Evolutionary conservation across 2,329 filamentous ascomycete species (phyloP).

Genomic region (Emericellopsis atlantica): DNA sequence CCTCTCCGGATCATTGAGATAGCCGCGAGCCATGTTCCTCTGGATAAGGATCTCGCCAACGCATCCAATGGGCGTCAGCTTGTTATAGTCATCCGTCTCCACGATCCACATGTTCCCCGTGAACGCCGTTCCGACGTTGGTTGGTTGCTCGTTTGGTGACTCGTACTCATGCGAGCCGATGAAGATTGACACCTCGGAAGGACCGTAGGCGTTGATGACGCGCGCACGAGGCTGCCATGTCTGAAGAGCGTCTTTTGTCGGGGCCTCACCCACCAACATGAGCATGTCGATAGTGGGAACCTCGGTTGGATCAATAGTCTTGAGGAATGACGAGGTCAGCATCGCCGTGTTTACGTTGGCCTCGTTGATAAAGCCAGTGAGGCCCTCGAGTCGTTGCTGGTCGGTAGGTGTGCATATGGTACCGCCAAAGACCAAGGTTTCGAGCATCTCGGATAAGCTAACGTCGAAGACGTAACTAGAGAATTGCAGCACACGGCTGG

Average conservation of each 20-base stretch:
- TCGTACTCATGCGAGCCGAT: not conserved
- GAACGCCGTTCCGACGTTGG: slow-evolving; percentile 1
- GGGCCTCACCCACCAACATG: slow-evolving; percentile 9
- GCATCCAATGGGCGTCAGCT: slow-evolving; percentile 8
- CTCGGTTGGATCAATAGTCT: slow-evolving; percentile 2
- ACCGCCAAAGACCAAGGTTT: slow-evolving; percentile 25
- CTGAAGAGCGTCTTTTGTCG: slow-evolving; percentile 16
- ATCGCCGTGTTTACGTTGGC: slow-evolving; percentile 2
- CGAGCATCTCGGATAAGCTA: slow-evolving; percentile 30
- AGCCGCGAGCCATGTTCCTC: slow-evolving; percentile 12
- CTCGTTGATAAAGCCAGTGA: slow-evolving; percentile 3
- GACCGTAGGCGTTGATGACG: slow-evolving; percentile 25
- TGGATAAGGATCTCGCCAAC: slow-evolving; percentile 15
- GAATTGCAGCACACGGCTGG: slow-evolving; percentile 27
- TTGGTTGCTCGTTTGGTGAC: slow-evolving; percentile 1
- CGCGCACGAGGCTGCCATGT: slow-evolving; percentile 12
- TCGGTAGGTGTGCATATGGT: slow-evolving; percentile 26
- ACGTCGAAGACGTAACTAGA: slow-evolving; percentile 35
- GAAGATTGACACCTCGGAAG: slow-evolving; percentile 22
- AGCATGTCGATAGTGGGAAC: slow-evolving; percentile 6
- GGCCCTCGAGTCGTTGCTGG: slow-evolving; percentile 13
- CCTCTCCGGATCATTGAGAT: slow-evolving; percentile 7
- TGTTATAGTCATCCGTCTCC: slow-evolving; percentile 5
- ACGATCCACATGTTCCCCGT: slow-evolving; percentile 8
- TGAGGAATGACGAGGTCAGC: slow-evolving; percentile 2